Conservation (phyloP, 495 filamentous ascomycete species). For the Cercophora samala region DNA sequence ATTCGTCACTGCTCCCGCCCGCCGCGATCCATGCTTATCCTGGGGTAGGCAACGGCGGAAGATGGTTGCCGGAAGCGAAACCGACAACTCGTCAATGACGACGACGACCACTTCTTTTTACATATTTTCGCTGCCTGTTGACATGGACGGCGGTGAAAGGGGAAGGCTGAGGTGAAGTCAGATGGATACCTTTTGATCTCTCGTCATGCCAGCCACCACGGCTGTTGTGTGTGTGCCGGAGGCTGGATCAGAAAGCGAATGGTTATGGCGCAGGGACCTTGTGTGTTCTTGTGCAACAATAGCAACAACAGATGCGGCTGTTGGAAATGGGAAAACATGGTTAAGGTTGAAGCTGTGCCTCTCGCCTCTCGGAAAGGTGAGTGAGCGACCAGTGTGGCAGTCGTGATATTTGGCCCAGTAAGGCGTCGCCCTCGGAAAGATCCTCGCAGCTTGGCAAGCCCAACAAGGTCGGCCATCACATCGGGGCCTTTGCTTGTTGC, state of each 20-base stretch:
- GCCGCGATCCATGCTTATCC: not conserved
- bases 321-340: not conserved
- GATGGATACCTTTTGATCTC: not conserved
- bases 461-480: not conserved
- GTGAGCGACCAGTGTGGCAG: not conserved
- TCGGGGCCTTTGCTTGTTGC: too few species aligned
- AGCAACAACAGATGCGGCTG: not conserved
- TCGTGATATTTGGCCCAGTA: not conserved
- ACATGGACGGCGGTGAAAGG: too few species aligned
- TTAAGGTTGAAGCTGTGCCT: slow-evolving; percentile 7
- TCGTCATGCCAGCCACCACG: not conserved
- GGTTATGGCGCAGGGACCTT: not conserved
- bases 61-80: not conserved
- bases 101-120: not conserved
- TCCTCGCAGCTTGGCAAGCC: slow-evolving; percentile 5
- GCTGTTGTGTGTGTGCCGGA: not conserved
- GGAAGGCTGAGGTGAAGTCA: not conserved
- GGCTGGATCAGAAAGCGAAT: not conserved
- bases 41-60: not conserved
- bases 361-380: slow-evolving; percentile 5
- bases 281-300: not conserved
- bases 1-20: not conserved
- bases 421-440: not conserved
- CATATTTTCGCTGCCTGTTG: not conserved
- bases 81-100: not conserved